Percentiles rank a stretch among this genome's conserved stretches.
phyloP scores from a whole-genome alignment of 2,329 filamentous ascomycete genomes.

The Cadophora gregata region DNA sequence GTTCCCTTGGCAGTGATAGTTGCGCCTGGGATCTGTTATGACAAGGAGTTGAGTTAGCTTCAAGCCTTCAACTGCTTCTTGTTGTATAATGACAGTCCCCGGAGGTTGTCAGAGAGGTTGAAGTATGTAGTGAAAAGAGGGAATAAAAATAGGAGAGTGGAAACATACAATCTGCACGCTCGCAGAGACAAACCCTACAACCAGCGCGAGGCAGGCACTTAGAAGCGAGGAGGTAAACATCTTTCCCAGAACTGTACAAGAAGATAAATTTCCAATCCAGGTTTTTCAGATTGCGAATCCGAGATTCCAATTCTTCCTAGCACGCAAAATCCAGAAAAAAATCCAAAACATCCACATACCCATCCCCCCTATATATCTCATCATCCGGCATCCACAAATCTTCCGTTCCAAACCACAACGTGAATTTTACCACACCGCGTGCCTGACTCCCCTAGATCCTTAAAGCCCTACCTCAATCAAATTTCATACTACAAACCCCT shows the following conservation, averaged over 20 bases:
- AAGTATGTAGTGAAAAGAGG: too few species aligned
- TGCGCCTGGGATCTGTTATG: conserved; percentile 39
- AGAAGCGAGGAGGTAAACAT: neutral
- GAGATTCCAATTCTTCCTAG: neutral
- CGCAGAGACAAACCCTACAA: neutral
- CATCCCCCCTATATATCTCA: conserved; percentile 2
- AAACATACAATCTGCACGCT: conserved; percentile 17
- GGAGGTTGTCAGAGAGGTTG: too few species aligned
- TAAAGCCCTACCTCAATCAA: neutral
- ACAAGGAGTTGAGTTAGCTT: neutral
- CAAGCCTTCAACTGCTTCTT: too few species aligned
- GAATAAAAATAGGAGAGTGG: too few species aligned
- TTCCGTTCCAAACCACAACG: neutral
- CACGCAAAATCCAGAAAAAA: too few species aligned
- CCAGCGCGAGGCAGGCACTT: neutral
- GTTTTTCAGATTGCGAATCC: too few species aligned
- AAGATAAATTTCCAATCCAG: too few species aligned
- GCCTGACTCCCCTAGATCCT: neutral
- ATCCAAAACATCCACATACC: neutral
- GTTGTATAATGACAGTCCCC: too few species aligned
- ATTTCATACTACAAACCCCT: neutral
- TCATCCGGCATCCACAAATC: neutral
- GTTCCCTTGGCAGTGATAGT: conserved; percentile 41
- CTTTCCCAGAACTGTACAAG: too few species aligned
- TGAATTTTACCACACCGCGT: neutral